Evolutionary conservation across 352 stramenopile genomes (phyloP).

Genomic region (Phytopythium kandeliae): DNA sequence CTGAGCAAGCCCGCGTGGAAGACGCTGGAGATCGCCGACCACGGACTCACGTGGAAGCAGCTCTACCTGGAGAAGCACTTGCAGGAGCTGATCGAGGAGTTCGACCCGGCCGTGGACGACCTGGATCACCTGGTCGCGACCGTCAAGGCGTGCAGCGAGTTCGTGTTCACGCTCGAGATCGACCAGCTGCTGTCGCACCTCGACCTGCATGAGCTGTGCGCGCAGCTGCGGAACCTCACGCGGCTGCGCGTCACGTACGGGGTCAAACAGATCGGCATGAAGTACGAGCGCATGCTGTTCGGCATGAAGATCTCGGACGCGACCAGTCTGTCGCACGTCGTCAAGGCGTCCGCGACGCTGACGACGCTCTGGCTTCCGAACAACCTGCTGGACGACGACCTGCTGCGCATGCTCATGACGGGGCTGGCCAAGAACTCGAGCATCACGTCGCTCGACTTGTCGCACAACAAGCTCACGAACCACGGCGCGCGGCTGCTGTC

Average conservation of each 20-base stretch:
- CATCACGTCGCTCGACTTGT: constrained; percentile 91
- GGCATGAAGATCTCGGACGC: constrained; percentile 95
- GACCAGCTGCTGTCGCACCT: constrained; percentile 87
- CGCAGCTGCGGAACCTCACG: constrained; percentile 85
- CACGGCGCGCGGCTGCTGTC: constrained; percentile 86
- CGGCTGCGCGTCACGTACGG: constrained; percentile 83
- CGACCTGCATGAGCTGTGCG: constrained; percentile 83
- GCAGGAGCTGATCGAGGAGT: constrained; percentile 74
- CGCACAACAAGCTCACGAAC: constrained; percentile 95
- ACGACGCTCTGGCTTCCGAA: constrained; percentile 85
- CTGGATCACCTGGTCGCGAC: constrained; percentile 59
- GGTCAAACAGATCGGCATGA: constrained; percentile 91
- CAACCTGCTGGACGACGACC: constrained; percentile 91
- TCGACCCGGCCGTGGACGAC: constrained; percentile 49
- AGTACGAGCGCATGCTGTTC: constrained; percentile 93
- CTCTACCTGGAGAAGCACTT: constrained; percentile 83
- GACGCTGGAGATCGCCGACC: constrained; percentile 87
- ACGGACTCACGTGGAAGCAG: constrained; percentile 93
- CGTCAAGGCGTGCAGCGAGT: constrained; percentile 77
- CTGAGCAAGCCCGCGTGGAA: constrained; percentile 82
- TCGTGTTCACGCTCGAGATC: constrained; percentile 88
- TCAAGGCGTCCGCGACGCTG: constrained; percentile 81
- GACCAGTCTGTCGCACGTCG: constrained; percentile 81
- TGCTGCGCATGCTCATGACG: constrained; percentile 93
- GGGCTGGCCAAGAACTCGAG: constrained; percentile 90